phyloP scores from a whole-genome alignment of 2,329 filamentous ascomycete genomes.

The Paraphoma sp. region DNA sequence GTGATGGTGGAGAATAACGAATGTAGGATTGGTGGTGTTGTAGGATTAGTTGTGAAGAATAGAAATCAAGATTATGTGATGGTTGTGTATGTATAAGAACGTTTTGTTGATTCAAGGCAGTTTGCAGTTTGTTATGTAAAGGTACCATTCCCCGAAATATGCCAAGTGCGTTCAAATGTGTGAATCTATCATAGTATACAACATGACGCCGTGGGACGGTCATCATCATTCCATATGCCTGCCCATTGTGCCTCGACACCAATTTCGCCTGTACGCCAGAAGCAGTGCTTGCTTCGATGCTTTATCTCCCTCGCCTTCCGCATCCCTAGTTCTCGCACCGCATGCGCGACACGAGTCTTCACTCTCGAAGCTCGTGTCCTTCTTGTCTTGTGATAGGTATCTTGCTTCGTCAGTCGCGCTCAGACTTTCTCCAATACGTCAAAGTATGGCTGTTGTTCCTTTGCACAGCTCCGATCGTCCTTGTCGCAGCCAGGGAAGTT shows the following conservation, averaged over 20 bases:
- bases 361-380: too few relatives aligned
- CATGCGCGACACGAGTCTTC: too few relatives aligned
- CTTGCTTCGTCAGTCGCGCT: not conserved
- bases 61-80: not conserved
- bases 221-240: not conserved
- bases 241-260: too few relatives aligned
- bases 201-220: constrained; percentile 4
- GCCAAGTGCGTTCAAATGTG: not conserved
- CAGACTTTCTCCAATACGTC: constrained; percentile 36
- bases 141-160: not conserved
- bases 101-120: not conserved
- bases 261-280: not conserved
- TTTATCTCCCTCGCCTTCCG: not conserved
- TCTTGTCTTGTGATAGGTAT: too few relatives aligned
- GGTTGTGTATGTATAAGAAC: not conserved
- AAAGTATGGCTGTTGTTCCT: constrained; percentile 68
- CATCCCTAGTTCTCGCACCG: too few relatives aligned
- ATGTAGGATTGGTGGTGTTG: not conserved
- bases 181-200: constrained; percentile 1
- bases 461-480: constrained; percentile 69
- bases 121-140: not conserved
- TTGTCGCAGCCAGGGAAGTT: constrained; percentile 76
- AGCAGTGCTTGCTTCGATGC: not conserved
- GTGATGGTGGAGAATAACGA: not conserved
- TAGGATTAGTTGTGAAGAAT: not conserved